phyloP scores from a whole-genome alignment of 2,329 filamentous ascomycete genomes.

The Neurospora sp. region DNA sequence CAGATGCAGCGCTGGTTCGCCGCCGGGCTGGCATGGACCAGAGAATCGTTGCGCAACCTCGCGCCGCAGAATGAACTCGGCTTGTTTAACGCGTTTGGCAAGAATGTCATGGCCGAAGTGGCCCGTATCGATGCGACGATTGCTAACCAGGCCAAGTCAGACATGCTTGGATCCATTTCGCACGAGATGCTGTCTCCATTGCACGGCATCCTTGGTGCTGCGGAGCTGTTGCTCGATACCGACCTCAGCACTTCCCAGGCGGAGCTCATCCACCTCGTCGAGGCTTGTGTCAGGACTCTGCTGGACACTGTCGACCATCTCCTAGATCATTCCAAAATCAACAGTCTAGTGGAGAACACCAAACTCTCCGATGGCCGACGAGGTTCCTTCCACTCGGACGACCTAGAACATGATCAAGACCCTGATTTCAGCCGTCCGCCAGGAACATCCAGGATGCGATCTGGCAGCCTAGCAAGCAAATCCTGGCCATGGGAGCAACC shows the following conservation, averaged over 20 bases:
- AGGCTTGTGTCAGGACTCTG: constrained; percentile 37
- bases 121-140: constrained; percentile 29
- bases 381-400: neutral
- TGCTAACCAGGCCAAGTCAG: constrained; percentile 36
- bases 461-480: constrained; percentile 3
- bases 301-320: constrained; percentile 35
- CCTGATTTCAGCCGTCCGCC: constrained; percentile 10
- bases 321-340: constrained; percentile 41
- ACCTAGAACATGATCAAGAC: neutral
- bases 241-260: constrained; percentile 30
- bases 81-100: constrained; percentile 36
- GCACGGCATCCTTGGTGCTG: constrained; percentile 45
- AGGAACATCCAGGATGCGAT: constrained; percentile 1
- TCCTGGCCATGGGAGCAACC: neutral
- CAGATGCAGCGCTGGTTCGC: constrained; percentile 37
- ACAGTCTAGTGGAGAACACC: constrained; percentile 20
- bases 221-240: constrained; percentile 39
- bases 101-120: constrained; percentile 46
- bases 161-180: constrained; percentile 46
- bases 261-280: constrained; percentile 35
- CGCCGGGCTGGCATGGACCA: constrained; percentile 40
- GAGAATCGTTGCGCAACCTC: constrained; percentile 31
- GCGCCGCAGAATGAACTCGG: constrained; percentile 35
- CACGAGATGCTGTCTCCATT: constrained; percentile 48
- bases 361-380: neutral